A percentile compares a stretch with the other conserved stretches of the same genome.
phyloP scores from a whole-genome alignment of 2,329 filamentous ascomycete species.

The Penicillium sp. region DNA sequence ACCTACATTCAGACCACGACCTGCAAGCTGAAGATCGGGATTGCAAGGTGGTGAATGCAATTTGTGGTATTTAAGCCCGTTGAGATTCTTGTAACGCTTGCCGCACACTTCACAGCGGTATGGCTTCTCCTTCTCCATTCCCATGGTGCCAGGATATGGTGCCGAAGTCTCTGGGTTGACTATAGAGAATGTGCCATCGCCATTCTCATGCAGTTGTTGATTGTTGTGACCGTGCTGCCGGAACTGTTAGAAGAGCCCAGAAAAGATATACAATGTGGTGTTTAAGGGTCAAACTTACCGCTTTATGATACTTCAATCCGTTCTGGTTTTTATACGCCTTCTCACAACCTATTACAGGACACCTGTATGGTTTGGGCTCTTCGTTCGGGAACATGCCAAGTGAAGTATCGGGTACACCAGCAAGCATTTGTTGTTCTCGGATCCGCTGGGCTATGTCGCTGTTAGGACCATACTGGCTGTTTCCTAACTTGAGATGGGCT shows the following conservation, averaged over 20 bases:
- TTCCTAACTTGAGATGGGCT: constrained; percentile 70
- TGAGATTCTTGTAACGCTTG: constrained; percentile 98
- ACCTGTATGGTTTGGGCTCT: constrained; percentile 96
- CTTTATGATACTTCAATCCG: constrained; percentile 84
- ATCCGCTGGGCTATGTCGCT: constrained; percentile 68
- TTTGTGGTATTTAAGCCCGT: constrained; percentile 93
- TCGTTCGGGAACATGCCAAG: constrained; percentile 59
- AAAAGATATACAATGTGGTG: neutral
- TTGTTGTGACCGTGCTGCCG: constrained; percentile 83
- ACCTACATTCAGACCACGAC: constrained; percentile 35
- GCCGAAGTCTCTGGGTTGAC: constrained; percentile 93
- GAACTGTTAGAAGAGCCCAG: neutral
- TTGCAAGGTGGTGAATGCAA: constrained; percentile 86
- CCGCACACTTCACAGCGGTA: constrained; percentile 96
- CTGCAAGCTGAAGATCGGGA: constrained; percentile 64
- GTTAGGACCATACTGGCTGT: constrained; percentile 70
- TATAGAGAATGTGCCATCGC: constrained; percentile 95
- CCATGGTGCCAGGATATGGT: constrained; percentile 90
- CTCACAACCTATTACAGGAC: constrained; percentile 95
- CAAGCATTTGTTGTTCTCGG: constrained; percentile 61
- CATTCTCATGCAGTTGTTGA: constrained; percentile 93
- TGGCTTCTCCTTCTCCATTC: constrained; percentile 99
- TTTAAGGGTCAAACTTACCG: constrained; percentile 46
- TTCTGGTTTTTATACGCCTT: constrained; percentile 99
- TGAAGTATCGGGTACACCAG: constrained; percentile 49